phyloP scores from a whole-genome alignment of 331 rosid species.

The Spiraea crenata region DNA sequence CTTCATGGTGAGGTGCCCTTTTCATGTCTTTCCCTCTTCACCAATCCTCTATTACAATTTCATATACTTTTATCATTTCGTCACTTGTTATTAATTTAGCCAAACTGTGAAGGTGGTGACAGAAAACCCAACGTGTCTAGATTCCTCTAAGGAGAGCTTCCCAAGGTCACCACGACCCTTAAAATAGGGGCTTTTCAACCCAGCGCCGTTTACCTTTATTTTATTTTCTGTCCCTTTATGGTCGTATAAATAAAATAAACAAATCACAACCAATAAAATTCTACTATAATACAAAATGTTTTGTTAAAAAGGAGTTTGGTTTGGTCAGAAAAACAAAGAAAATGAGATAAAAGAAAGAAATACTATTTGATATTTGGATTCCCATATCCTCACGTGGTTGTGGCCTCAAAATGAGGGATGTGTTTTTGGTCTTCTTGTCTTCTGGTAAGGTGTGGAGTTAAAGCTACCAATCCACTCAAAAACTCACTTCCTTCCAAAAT shows the following conservation, averaged over 20 bases:
- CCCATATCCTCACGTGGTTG: slow-evolving; percentile 64
- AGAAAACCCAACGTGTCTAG: slow-evolving; percentile 53
- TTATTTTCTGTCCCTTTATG: slow-evolving; percentile 43
- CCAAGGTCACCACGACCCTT: slow-evolving; percentile 63
- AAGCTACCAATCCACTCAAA: slow-evolving; percentile 50
- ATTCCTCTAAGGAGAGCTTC: slow-evolving; percentile 51
- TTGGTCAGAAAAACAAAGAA: slow-evolving; percentile 21
- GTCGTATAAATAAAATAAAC: slow-evolving; percentile 16
- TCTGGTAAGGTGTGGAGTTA: slow-evolving; percentile 26
- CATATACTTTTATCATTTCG: too few species aligned
- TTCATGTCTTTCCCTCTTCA: too few species aligned
- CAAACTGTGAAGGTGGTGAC: background rate
- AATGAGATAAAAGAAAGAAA: slow-evolving; percentile 16
- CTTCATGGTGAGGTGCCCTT: too few species aligned
- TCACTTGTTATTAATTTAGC: background rate
- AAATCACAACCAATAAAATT: background rate
- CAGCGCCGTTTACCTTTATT: slow-evolving; percentile 54
- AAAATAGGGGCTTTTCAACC: slow-evolving; percentile 43
- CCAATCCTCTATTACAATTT: too few species aligned
- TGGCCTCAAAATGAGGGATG: slow-evolving; percentile 79
- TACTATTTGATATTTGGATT: slow-evolving; percentile 30
- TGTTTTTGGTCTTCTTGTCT: slow-evolving; percentile 36
- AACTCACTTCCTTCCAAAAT: slow-evolving; percentile 27
- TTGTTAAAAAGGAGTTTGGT: slow-evolving; percentile 17
- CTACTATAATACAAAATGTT: slow-evolving; percentile 13